These are phyloP conservation scores for Porcisia deanei DNA, from an alignment of 208 protist genomes.

Conservation along the genomic window DNA sequence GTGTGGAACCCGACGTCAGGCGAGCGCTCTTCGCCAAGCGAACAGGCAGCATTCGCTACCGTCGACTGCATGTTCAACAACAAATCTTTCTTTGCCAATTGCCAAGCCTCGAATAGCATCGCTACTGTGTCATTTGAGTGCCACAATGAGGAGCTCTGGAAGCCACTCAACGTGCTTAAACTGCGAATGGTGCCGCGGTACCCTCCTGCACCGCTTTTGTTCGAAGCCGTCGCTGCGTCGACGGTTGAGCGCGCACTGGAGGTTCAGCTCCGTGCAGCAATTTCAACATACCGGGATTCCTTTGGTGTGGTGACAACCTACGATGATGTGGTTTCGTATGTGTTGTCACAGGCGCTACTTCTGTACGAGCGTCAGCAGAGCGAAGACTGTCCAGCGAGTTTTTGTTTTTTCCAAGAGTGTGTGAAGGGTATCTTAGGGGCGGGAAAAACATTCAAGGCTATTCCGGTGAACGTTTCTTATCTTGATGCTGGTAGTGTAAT, in stretches of 20 bases:
- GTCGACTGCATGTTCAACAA: conserved; percentile 90
- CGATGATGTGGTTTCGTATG: conserved; percentile 79
- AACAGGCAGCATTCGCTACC: conserved; percentile 55
- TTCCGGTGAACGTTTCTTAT: conserved; percentile 90
- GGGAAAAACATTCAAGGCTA: conserved; percentile 91
- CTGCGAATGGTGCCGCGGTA: conserved; percentile 83
- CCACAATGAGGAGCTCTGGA: conserved; percentile 91
- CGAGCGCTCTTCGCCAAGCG: conserved; percentile 41
- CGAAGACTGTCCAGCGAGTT: conserved; percentile 39
- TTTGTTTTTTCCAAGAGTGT: conserved; percentile 80
- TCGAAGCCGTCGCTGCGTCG: conserved; percentile 30
- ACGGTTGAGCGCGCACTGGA: conserved; percentile 62
- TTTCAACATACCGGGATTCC: conserved; percentile 73
- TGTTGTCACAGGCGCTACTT: conserved; percentile 79
- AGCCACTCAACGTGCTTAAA: conserved; percentile 89
- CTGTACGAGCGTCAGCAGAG: conserved; percentile 79
- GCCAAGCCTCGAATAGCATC: conserved; percentile 65
- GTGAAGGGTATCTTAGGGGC: conserved; percentile 84
- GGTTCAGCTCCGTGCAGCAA: conserved; percentile 37
- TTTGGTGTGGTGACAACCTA: conserved; percentile 73
- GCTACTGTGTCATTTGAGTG: conserved; percentile 75
- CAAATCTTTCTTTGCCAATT: conserved; percentile 88
- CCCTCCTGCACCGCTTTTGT: conserved; percentile 69
- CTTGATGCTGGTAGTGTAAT: conserved; percentile 67
- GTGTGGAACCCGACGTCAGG: conserved; percentile 88